phyloP scores from a whole-genome alignment of 148 eudicot species.

The Amaranthus palmeri region DNA sequence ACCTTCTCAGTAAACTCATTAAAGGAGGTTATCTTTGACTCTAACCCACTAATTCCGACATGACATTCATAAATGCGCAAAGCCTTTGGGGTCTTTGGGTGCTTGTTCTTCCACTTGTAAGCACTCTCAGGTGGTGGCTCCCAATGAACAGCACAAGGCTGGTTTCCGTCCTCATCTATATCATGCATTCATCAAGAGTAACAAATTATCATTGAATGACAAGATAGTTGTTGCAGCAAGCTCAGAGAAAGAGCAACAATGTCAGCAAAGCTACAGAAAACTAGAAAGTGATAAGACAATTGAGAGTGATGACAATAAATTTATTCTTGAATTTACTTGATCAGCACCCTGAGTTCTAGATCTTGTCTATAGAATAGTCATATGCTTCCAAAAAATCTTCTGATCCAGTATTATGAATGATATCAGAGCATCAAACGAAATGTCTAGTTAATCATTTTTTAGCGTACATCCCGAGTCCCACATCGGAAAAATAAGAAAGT shows the following conservation, averaged over 20 bases:
- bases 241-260: background rate
- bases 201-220: slow-evolving; percentile 8
- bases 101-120: slow-evolving; percentile 70
- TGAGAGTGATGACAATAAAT: background rate
- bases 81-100: slow-evolving; percentile 62
- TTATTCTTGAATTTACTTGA: background rate
- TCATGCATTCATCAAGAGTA: slow-evolving; percentile 13
- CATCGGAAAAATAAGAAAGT: no score
- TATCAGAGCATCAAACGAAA: background rate
- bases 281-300: background rate
- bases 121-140: slow-evolving; percentile 78
- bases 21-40: slow-evolving; percentile 75
- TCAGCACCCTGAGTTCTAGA: background rate
- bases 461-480: no score
- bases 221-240: background rate
- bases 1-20: slow-evolving; percentile 72
- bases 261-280: background rate
- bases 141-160: slow-evolving; percentile 91
- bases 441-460: background rate
- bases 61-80: slow-evolving; percentile 95
- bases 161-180: slow-evolving; percentile 66
- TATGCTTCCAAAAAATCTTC: background rate
- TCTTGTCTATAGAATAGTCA: background rate
- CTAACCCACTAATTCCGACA: slow-evolving; percentile 78
- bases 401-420: background rate